Evolutionary conservation across 2,329 filamentous ascomycete species (phyloP).

Genomic region (Colletotrichum shisoi): DNA sequence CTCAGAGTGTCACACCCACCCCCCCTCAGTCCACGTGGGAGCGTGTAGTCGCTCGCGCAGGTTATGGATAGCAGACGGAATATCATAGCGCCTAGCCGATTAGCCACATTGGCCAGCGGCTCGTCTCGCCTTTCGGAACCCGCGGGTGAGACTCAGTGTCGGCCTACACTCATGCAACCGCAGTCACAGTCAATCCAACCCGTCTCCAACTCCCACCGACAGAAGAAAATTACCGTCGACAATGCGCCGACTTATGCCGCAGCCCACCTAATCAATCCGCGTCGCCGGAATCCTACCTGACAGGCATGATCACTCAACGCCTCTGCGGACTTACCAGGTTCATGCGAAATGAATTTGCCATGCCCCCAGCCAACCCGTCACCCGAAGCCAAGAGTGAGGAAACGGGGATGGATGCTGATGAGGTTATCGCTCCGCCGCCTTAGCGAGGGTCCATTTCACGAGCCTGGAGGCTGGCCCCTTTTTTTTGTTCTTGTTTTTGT

Average conservation of each 20-base stretch:
- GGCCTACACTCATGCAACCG: neutral
- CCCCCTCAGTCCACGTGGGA: neutral
- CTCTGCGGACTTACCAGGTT: constrained; percentile 4
- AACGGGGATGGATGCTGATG: neutral
- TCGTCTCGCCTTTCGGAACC: neutral
- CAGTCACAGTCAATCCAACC: neutral
- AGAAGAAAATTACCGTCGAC: neutral
- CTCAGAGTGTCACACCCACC: neutral
- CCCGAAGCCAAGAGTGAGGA: neutral
- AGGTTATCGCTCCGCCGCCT: neutral
- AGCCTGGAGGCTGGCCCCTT: neutral
- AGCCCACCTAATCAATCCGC: neutral
- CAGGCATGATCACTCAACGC: constrained; percentile 6
- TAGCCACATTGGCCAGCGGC: neutral
- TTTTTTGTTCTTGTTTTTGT: neutral
- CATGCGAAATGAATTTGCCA: constrained; percentile 13
- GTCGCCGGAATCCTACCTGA: neutral
- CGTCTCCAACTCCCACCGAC: neutral
- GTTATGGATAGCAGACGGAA: neutral
- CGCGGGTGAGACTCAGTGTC: neutral
- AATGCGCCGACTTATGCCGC: neutral
- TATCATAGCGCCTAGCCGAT: neutral
- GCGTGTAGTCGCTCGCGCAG: neutral
- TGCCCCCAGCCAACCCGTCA: neutral
- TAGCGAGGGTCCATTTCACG: neutral